Percentiles rank a stretch among this genome's conserved stretches.
phyloP scores from a whole-genome alignment of 345 rosid genomes.

The Erucastrum elatum region DNA sequence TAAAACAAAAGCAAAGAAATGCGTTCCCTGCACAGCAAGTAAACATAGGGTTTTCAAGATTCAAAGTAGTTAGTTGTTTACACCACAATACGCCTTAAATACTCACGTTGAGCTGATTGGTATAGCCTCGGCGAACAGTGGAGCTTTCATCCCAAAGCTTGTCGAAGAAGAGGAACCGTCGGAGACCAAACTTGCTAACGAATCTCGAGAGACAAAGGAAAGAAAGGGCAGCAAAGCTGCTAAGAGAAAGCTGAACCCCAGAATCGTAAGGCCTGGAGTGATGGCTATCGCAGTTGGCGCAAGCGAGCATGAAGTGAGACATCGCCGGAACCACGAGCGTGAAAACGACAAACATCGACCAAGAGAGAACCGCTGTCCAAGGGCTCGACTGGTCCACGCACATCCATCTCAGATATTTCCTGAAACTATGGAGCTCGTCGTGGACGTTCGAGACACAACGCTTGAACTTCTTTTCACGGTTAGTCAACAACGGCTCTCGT shows the following conservation, averaged over 20 bases:
- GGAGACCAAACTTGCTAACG: conserved; percentile 60
- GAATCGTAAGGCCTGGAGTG: conserved; percentile 72
- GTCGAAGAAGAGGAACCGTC: conserved; percentile 84
- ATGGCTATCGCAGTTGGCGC: conserved; percentile 64
- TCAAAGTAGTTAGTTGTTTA: background rate
- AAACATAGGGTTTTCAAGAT: background rate
- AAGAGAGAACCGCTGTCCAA: conserved; percentile 60
- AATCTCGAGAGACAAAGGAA: conserved; percentile 69
- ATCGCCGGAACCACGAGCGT: conserved; percentile 59
- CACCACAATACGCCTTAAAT: background rate
- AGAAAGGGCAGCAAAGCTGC: conserved; percentile 66
- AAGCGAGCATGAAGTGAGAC: conserved; percentile 86
- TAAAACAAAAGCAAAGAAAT: background rate
- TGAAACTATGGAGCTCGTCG: conserved; percentile 77
- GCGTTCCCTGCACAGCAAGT: conserved; percentile 14
- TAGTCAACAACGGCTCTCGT: conserved; percentile 42
- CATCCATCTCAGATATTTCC: conserved; percentile 82
- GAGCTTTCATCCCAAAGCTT: conserved; percentile 93
- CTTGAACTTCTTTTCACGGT: conserved; percentile 38
- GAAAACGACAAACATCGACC: conserved; percentile 74
- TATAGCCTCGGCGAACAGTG: conserved; percentile 67
- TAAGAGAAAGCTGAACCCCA: conserved; percentile 78
- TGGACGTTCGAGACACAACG: conserved; percentile 61
- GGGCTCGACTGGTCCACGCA: conserved; percentile 79
- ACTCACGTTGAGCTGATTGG: conserved; percentile 76